These are phyloP conservation scores for Phoma sp. DNA, from an alignment of 2,329 filamentous ascomycete genomes.

Conservation along the genomic window DNA sequence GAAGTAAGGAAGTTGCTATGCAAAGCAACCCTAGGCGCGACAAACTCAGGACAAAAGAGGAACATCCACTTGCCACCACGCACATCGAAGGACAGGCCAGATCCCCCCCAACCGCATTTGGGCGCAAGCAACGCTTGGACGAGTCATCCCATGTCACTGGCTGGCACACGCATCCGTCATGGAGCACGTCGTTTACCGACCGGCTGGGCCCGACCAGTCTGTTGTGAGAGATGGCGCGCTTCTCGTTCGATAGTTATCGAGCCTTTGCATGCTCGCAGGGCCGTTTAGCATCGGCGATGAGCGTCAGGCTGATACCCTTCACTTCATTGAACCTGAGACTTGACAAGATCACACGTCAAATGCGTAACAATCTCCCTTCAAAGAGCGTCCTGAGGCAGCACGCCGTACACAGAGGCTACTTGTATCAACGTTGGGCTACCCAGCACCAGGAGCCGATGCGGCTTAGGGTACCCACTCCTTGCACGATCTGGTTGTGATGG, in stretches of 20 bases:
- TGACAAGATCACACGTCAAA: no score
- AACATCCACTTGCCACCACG: neutral
- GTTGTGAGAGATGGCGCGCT: conserved; percentile 33
- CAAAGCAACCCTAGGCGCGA: neutral
- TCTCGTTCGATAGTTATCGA: neutral
- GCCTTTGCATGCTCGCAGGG: neutral
- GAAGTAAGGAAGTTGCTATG: neutral
- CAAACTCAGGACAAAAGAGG: neutral
- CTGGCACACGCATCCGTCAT: conserved; percentile 23
- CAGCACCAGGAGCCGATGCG: conserved; percentile 23
- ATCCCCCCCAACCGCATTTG: conserved; percentile 2
- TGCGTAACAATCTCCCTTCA: no score
- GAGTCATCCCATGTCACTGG: conserved; percentile 14
- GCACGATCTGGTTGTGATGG: conserved; percentile 4
- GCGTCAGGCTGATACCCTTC: no score
- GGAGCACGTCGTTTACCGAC: conserved; percentile 34
- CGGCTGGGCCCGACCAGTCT: conserved; percentile 42
- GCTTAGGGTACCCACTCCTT: conserved; percentile 28
- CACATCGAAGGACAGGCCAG: neutral
- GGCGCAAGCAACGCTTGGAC: conserved; percentile 13
- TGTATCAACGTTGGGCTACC: conserved; percentile 21
- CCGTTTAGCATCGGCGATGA: no score
- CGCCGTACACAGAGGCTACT: neutral
- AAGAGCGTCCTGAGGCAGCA: no score
- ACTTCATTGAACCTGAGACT: no score